These are phyloP conservation scores for Bocquillonia castaneifolia DNA, from an alignment of 441 rosid genomes.

Conservation along the genomic window DNA sequence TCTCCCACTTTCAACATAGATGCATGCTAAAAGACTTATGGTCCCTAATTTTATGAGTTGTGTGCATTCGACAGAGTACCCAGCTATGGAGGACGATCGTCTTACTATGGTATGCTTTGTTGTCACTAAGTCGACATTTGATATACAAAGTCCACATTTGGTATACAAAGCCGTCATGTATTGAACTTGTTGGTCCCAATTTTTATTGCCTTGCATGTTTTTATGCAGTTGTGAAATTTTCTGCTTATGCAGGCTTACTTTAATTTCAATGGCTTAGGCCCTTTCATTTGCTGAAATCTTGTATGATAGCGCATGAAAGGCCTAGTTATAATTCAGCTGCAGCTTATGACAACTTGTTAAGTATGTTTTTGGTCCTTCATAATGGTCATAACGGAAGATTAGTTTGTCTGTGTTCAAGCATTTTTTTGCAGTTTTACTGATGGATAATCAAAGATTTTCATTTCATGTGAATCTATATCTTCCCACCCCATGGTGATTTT, in stretches of 20 bases:
- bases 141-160: neutral
- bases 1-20: neutral
- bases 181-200: neutral
- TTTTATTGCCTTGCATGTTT: neutral
- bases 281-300: neutral
- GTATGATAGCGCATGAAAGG: too few relatives aligned
- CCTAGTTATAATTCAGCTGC: too few relatives aligned
- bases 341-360: too few relatives aligned
- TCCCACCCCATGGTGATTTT: too few relatives aligned
- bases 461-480: neutral
- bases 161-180: neutral
- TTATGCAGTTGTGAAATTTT: neutral
- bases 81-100: conserved; percentile 57
- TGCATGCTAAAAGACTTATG: neutral
- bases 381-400: too few relatives aligned
- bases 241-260: too few relatives aligned
- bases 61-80: conserved; percentile 50
- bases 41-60: conserved; percentile 1
- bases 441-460: conserved; percentile 3
- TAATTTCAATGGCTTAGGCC: neutral
- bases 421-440: neutral
- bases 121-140: neutral
- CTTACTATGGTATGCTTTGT: conserved; percentile 54
- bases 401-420: neutral
- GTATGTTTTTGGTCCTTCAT: too few relatives aligned